A percentile compares a stretch with the other conserved stretches of the same genome.
Conservation (phyloP, 2,329 filamentous ascomycete species). For the Sclerotinia subarctica region DNA sequence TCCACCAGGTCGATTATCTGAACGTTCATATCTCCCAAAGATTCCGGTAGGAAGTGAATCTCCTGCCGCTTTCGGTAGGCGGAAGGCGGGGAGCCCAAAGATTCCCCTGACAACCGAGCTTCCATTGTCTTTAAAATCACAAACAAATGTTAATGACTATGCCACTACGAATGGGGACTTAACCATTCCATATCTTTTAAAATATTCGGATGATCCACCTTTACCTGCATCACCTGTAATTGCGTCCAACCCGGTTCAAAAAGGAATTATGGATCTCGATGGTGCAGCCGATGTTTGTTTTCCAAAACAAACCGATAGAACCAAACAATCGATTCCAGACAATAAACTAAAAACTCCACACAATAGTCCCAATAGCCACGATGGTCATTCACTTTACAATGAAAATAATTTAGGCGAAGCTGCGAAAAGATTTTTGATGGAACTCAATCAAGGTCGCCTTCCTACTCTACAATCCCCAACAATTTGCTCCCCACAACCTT, state of each 20-base stretch:
- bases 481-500: slow-evolving; percentile 23
- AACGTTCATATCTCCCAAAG: slow-evolving; percentile 5
- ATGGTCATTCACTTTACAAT: background rate
- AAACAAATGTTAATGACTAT: background rate
- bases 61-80: background rate
- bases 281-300: slow-evolving; percentile 18
- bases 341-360: slow-evolving; percentile 6
- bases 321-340: slow-evolving; percentile 13
- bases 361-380: background rate
- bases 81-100: background rate
- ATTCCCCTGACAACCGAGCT: slow-evolving; percentile 6
- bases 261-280: slow-evolving; percentile 4
- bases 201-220: background rate
- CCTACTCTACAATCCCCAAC: slow-evolving; percentile 15
- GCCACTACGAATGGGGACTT: background rate
- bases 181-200: background rate
- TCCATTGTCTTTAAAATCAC: background rate
- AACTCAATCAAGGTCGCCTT: slow-evolving; percentile 19
- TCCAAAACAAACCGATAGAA: background rate
- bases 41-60: background rate
- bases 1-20: slow-evolving; percentile 7
- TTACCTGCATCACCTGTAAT: background rate
- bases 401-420: background rate
- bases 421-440: slow-evolving; percentile 14
- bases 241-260: background rate